Evolutionary conservation across 2,329 filamentous ascomycete species (phyloP).

Genomic region (Epichloe typhina): DNA sequence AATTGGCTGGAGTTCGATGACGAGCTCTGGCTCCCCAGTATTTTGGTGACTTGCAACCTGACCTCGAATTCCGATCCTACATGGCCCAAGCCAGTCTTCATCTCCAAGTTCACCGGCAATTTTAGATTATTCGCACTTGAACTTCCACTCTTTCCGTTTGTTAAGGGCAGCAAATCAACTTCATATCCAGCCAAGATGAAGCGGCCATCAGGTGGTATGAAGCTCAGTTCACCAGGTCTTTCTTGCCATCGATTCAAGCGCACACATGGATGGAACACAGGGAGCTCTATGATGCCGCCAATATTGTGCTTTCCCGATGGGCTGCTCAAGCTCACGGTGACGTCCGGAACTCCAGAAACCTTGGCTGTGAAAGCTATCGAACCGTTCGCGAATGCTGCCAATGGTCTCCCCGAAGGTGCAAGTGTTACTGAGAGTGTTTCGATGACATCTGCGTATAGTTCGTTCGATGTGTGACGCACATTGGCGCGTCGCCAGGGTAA

Average conservation of each 20-base stretch:
- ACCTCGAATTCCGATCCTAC: slow-evolving; percentile 81
- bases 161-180: slow-evolving; percentile 71
- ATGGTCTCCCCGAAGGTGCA: slow-evolving; percentile 75
- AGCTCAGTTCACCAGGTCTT: slow-evolving; percentile 81
- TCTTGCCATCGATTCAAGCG: slow-evolving; percentile 82
- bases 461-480: slow-evolving; percentile 91
- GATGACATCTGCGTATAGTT: slow-evolving; percentile 90
- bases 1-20: slow-evolving; percentile 22
- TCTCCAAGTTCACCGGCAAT: slow-evolving; percentile 68
- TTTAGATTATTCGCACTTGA: slow-evolving; percentile 53
- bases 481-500: slow-evolving; percentile 85
- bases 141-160: slow-evolving; percentile 41
- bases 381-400: slow-evolving; percentile 79
- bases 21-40: slow-evolving; percentile 35
- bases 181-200: slow-evolving; percentile 93
- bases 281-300: slow-evolving; percentile 63
- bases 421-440: slow-evolving; percentile 81
- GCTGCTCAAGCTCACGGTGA: slow-evolving; percentile 67
- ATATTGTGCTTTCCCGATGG: slow-evolving; percentile 72
- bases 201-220: slow-evolving; percentile 85
- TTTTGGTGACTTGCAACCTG: slow-evolving; percentile 55
- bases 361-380: slow-evolving; percentile 93
- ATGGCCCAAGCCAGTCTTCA: slow-evolving; percentile 66
- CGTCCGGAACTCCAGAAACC: slow-evolving; percentile 84
- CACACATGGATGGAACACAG: slow-evolving; percentile 94